Percentiles rank a stretch among this genome's conserved stretches.
These are phyloP conservation scores for Pilasporangium apinafurcum DNA, from an alignment of 352 stramenopile genomes.

Conservation along the genomic window DNA sequence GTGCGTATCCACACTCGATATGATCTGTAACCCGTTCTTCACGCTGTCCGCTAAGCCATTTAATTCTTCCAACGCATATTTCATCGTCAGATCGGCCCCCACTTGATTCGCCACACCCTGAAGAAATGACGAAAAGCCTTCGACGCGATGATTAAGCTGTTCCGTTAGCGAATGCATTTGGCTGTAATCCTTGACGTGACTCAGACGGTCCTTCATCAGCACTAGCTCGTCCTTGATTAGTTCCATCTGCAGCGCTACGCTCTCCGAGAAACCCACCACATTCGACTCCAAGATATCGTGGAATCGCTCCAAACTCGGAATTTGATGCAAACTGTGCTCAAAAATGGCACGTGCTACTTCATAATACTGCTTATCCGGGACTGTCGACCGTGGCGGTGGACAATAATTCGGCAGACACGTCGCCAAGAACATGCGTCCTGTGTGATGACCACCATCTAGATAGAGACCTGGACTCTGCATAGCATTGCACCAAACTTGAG, in stretches of 20 bases:
- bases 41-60: slow-evolving; percentile 68
- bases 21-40: slow-evolving; percentile 71
- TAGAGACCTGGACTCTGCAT: slow-evolving; percentile 24
- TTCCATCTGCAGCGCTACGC: slow-evolving; percentile 58
- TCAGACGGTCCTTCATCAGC: slow-evolving; percentile 42
- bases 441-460: slow-evolving; percentile 42
- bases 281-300: slow-evolving; percentile 70
- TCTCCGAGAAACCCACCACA: slow-evolving; percentile 60
- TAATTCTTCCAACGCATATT: slow-evolving; percentile 73
- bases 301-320: slow-evolving; percentile 77
- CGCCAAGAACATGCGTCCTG: slow-evolving; percentile 35
- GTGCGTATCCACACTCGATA: slow-evolving; percentile 61
- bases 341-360: slow-evolving; percentile 77
- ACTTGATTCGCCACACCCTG: slow-evolving; percentile 65
- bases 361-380: slow-evolving; percentile 38
- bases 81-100: slow-evolving; percentile 66
- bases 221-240: slow-evolving; percentile 56
- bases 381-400: slow-evolving; percentile 11
- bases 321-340: slow-evolving; percentile 79
- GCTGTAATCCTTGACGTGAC: slow-evolving; percentile 38
- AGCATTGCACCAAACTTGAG: slow-evolving; percentile 21
- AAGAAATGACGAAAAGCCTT: slow-evolving; percentile 64
- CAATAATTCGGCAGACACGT: slow-evolving; percentile 35
- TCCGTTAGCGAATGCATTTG: slow-evolving; percentile 55
- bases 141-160: slow-evolving; percentile 44